phyloP scores from a whole-genome alignment of 2,329 filamentous ascomycete genomes.

The Penicillium sp. region DNA sequence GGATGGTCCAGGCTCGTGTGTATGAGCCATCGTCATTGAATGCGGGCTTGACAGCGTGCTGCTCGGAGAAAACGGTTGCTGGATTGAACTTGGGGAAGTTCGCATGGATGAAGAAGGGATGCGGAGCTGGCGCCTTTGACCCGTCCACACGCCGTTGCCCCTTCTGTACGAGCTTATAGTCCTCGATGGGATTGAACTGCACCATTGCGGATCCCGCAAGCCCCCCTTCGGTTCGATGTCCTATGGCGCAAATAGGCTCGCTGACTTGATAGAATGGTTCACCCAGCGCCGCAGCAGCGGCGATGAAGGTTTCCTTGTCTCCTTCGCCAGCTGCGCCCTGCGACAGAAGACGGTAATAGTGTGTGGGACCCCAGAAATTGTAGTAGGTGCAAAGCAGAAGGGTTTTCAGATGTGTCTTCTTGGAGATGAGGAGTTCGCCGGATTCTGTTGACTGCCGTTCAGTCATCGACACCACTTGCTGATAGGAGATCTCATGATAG shows the following conservation, averaged over 20 bases:
- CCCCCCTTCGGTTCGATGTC: conserved; percentile 27
- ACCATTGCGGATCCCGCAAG: conserved; percentile 41
- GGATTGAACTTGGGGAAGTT: conserved; percentile 43
- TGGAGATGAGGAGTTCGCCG: conserved; percentile 52
- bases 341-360: conserved; percentile 50
- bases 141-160: conserved; percentile 29
- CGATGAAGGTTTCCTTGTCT: conserved; percentile 53
- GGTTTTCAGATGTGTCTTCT: conserved; percentile 48
- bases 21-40: conserved; percentile 30
- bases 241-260: conserved; percentile 34
- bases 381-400: conserved; percentile 56
- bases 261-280: conserved; percentile 46
- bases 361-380: conserved; percentile 55
- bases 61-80: conserved; percentile 32
- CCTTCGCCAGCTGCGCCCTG: conserved; percentile 45
- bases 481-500: conserved; percentile 48
- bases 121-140: conserved; percentile 28
- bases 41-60: conserved; percentile 25
- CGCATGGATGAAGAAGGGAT: conserved; percentile 41
- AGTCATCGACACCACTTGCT: conserved; percentile 31
- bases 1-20: conserved; percentile 31
- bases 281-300: conserved; percentile 42
- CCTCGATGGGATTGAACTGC: conserved; percentile 38
- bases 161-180: conserved; percentile 27
- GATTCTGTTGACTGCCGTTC: conserved; percentile 46